Evolutionary conservation across 2,329 filamentous ascomycete species (phyloP), one percentile per base, ranked within the genome.

Genomic region (Cladosporium velox): DNA sequence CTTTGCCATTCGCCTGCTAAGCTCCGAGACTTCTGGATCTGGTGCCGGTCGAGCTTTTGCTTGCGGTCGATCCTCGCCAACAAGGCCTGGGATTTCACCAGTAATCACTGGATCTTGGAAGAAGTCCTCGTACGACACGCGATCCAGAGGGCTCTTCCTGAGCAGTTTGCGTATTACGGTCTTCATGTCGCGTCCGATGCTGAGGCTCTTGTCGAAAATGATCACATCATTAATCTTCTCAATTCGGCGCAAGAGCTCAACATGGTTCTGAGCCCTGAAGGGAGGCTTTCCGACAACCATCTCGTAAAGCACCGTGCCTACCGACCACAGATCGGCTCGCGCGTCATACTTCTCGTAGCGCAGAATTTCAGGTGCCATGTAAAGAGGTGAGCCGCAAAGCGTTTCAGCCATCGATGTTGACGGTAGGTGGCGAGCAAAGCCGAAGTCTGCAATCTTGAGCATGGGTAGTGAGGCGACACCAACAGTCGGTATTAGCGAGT

Each of bases 291-390:
- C 94, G 7, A 90, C 91, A 68, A 95, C 88, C 93, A 99, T 97
- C 80, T 99, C 95, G 76, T 92, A 97, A 28, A 96, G 82, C 10
- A 99, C 95, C 21, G 95, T 97, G 60, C 95, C 95, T 38, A 97
- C 92, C 26, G 95, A 99, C 95, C 95, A 99, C 38, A 99, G 82
- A 80, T 99, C 95, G 57, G 93, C 94, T 79, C 96, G 96, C 69
- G 94, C 92, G 80, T 97, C 94, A 78, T 99, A 99, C 75, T 94
- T 94, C 78, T 99, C 93, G 74, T 98, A 99, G 67, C 93, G 89
- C 68, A 99, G 83, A 70, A 99, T 99, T 80, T 99, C 95, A 4
- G 95, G 95, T 0, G 95, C 95, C 95, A 99, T 99, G 81, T 99
- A 99, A 30, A 99, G 83, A 11, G 95, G 95, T 14, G 95, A 98